Percentiles rank a stretch among this genome's conserved stretches.
Evolutionary conservation across 2,329 filamentous ascomycete genomes (phyloP).

Genomic region (Fusarium luffae): DNA sequence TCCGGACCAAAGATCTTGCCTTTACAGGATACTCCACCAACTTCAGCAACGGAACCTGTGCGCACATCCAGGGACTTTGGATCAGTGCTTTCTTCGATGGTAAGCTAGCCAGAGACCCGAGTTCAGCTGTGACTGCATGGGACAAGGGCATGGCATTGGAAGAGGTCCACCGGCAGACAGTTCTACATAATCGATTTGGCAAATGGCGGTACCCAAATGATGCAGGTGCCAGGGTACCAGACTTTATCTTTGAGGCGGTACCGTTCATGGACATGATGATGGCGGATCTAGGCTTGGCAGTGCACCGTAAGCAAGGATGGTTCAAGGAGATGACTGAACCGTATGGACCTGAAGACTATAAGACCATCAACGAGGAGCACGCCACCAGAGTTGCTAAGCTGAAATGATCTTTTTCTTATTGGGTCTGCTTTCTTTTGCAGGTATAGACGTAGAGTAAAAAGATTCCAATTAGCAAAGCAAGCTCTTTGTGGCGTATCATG

Average conservation of each 20-base stretch:
- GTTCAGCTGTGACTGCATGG: not conserved
- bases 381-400: not conserved
- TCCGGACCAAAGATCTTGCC: not conserved
- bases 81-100: conserved; percentile 4
- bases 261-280: conserved; percentile 12
- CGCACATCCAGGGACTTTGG: conserved; percentile 4
- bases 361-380: not conserved
- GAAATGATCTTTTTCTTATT: rapidly evolving
- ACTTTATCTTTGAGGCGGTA: conserved; percentile 3
- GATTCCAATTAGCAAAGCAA: too few species aligned
- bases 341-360: not conserved
- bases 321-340: conserved; percentile 1
- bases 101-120: not conserved
- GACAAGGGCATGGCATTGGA: not conserved
- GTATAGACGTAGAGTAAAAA: too few species aligned
- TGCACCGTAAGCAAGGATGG: not conserved
- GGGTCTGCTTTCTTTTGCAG: rapidly evolving
- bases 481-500: not conserved
- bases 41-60: not conserved
- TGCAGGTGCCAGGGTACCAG: not conserved
- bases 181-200: not conserved
- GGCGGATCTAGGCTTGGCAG: not conserved
- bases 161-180: not conserved
- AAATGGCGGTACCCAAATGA: conserved; percentile 13
- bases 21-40: conserved; percentile 5